Conservation (phyloP, 1,284 basidiomycete genomes). For the Cryptococcus sp. region DNA sequence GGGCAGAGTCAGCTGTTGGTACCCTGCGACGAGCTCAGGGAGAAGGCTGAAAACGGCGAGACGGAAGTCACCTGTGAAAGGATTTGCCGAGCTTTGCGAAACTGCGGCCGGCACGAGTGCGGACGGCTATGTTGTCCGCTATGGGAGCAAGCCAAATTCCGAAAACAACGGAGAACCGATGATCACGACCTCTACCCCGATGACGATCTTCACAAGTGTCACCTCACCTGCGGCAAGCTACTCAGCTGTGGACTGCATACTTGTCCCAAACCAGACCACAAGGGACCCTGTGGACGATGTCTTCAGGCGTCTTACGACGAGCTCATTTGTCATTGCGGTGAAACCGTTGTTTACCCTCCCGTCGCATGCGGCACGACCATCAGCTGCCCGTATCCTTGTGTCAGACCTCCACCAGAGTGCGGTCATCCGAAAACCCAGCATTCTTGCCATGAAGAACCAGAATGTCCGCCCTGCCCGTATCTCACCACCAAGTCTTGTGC, state of each 20-base stretch:
- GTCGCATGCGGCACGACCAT: slow-evolving; percentile 65
- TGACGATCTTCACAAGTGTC: slow-evolving; percentile 72
- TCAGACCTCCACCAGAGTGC: slow-evolving; percentile 68
- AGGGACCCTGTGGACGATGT: slow-evolving; percentile 75
- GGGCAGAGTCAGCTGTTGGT: slow-evolving; percentile 65
- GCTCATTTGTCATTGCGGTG: slow-evolving; percentile 76
- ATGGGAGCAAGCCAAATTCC: slow-evolving; percentile 64
- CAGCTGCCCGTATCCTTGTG: slow-evolving; percentile 74
- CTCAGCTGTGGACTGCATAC: slow-evolving; percentile 72
- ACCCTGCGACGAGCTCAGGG: slow-evolving; percentile 52
- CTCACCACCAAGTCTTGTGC: slow-evolving; percentile 76
- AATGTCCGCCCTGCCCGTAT: slow-evolving; percentile 81
- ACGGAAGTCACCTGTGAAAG: slow-evolving; percentile 73
- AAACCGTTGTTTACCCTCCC: slow-evolving; percentile 68
- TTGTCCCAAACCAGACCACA: slow-evolving; percentile 77
- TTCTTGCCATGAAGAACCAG: slow-evolving; percentile 68
- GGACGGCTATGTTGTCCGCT: slow-evolving; percentile 81
- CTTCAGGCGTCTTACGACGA: slow-evolving; percentile 86
- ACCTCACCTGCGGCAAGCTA: slow-evolving; percentile 70
- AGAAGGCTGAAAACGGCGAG: slow-evolving; percentile 41
- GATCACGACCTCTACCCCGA: slow-evolving; percentile 38
- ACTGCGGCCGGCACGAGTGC: slow-evolving; percentile 80
- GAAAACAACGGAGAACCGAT: slow-evolving; percentile 41
- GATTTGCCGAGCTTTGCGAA: slow-evolving; percentile 69
- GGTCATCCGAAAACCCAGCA: slow-evolving; percentile 77